Percentiles rank a stretch among this genome's conserved stretches.
Conservation (phyloP, 2,329 filamentous ascomycete genomes). For the Cercospora sp. region DNA sequence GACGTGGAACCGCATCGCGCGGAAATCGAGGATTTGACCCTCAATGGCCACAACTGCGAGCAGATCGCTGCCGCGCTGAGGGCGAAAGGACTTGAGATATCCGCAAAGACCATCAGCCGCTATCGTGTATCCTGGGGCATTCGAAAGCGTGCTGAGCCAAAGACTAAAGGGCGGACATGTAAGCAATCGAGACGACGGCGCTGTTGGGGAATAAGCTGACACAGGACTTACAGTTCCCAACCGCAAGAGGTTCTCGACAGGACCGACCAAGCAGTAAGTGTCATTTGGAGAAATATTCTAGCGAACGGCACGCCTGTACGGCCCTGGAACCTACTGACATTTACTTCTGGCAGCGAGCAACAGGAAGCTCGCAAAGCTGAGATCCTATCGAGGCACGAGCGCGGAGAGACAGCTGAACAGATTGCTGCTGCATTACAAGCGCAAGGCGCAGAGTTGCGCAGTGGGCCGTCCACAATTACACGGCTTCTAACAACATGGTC, state of each 20-base stretch:
- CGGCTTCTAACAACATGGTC: slow-evolving; percentile 31
- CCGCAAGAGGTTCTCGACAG: not conserved
- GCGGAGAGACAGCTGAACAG: slow-evolving; percentile 31
- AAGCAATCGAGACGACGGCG: not conserved
- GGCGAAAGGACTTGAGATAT: slow-evolving; percentile 25
- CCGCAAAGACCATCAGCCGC: slow-evolving; percentile 29
- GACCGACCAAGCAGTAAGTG: slow-evolving; percentile 11
- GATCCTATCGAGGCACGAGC: slow-evolving; percentile 26
- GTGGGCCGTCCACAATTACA: slow-evolving; percentile 27
- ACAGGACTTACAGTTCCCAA: not conserved
- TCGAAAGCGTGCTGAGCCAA: slow-evolving; percentile 25
- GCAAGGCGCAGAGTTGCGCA: slow-evolving; percentile 26
- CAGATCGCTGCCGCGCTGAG: slow-evolving; percentile 28
- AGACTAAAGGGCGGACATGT: slow-evolving; percentile 22
- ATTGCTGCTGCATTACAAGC: slow-evolving; percentile 29
- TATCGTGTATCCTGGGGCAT: slow-evolving; percentile 32
- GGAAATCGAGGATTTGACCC: slow-evolving; percentile 27
- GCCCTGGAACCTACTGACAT: not conserved
- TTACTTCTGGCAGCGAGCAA: not conserved
- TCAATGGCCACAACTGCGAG: slow-evolving; percentile 29
- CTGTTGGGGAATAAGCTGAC: not conserved
- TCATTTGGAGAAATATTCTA: not conserved
- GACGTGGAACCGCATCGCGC: slow-evolving; percentile 23
- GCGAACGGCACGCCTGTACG: not conserved
- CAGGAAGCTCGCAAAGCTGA: slow-evolving; percentile 26